These are phyloP conservation scores for Primulina eburnea DNA, from an alignment of 257 asterid genomes.

Conservation along the genomic window DNA sequence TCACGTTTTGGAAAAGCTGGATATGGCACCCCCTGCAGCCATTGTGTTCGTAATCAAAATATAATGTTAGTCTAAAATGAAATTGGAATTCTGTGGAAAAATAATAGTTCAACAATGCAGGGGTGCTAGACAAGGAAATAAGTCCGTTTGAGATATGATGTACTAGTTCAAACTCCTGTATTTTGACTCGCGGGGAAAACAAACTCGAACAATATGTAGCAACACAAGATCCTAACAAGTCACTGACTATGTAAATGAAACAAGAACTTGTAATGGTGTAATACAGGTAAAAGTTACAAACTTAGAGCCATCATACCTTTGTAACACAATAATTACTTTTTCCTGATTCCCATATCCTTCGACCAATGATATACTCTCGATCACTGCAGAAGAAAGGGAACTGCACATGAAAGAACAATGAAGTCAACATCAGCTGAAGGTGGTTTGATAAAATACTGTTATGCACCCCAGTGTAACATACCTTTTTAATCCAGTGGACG, in stretches of 20 bases:
- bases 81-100: not conserved
- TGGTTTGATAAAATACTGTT: constrained; percentile 9
- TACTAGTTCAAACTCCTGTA: not conserved
- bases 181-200: not conserved
- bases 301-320: constrained; percentile 36
- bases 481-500: constrained; percentile 91
- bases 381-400: constrained; percentile 91
- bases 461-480: constrained; percentile 26
- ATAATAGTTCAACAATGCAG: not conserved
- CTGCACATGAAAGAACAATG: constrained; percentile 40
- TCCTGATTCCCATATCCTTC: constrained; percentile 70
- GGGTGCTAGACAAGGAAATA: not conserved
- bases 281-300: not conserved
- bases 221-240: not conserved
- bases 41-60: constrained; percentile 20
- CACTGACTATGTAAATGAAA: not conserved
- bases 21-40: constrained; percentile 71
- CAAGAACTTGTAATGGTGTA: not conserved
- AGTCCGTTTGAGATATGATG: too few relatives aligned
- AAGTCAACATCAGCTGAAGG: constrained; percentile 18
- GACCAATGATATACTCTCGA: constrained; percentile 61
- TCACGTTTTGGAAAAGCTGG: constrained; percentile 67
- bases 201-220: not conserved
- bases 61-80: not conserved
- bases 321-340: constrained; percentile 46